Evolutionary conservation across 192 early-diverging fungal genomes (phyloP).

Genomic region (Coemansia javaensis): DNA sequence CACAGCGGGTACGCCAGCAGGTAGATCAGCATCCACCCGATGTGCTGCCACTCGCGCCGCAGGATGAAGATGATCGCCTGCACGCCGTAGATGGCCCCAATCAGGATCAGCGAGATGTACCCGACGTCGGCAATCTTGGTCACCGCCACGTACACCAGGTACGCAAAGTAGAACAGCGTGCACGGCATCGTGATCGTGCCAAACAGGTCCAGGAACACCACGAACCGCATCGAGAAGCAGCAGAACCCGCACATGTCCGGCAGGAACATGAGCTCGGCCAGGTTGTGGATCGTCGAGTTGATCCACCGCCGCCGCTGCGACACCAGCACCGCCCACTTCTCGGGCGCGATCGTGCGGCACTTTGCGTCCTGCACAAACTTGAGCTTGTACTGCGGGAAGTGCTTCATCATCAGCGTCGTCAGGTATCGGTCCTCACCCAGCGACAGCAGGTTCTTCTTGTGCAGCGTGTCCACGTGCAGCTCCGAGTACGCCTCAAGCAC

Average conservation of each 20-base stretch:
- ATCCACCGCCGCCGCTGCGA: too few relatives aligned
- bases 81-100: too few relatives aligned
- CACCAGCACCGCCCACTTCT: conserved; percentile 84
- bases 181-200: conserved; percentile 77
- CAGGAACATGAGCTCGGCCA: too few relatives aligned
- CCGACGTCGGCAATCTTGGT: conserved; percentile 60
- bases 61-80: conserved; percentile 82
- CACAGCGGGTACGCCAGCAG: conserved; percentile 88
- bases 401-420: too few relatives aligned
- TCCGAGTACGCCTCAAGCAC: conserved; percentile 88
- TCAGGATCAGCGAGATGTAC: too few relatives aligned
- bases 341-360: conserved; percentile 87
- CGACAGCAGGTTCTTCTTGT: too few relatives aligned
- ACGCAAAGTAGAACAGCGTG: conserved; percentile 72
- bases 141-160: conserved; percentile 71
- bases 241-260: too few relatives aligned
- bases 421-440: too few relatives aligned
- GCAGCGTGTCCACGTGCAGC: too few relatives aligned
- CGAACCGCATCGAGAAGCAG: conserved; percentile 97
- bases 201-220: conserved; percentile 91
- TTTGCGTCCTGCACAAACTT: conserved; percentile 88
- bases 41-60: conserved; percentile 72
- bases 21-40: conserved; percentile 85
- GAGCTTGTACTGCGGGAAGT: conserved; percentile 89
- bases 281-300: too few relatives aligned